Evolutionary conservation across 2,329 filamentous ascomycete species (phyloP).

Genomic region (Hortaea sp.): DNA sequence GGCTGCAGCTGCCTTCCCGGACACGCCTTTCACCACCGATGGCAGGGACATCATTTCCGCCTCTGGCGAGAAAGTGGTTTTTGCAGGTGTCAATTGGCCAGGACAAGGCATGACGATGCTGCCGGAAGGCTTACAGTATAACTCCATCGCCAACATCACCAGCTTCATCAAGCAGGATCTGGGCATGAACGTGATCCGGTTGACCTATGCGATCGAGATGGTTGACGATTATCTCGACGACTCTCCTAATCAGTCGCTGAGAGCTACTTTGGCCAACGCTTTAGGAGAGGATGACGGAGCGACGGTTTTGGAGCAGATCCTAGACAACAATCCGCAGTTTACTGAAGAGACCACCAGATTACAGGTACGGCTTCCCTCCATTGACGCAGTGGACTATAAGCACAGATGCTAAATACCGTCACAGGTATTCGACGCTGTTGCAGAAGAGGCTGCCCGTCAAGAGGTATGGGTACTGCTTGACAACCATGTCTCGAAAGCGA

Average conservation of each 20-base stretch:
- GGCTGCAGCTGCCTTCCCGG: not conserved
- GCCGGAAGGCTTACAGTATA: slow-evolving; percentile 54
- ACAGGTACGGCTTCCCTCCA: too few relatives aligned
- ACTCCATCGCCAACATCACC: slow-evolving; percentile 46
- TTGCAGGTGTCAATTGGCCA: slow-evolving; percentile 53
- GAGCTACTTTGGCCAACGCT: not conserved
- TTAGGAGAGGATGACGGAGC: not conserved
- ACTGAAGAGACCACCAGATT: not conserved
- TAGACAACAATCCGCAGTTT: not conserved
- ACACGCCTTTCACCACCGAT: not conserved
- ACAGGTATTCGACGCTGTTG: too few relatives aligned
- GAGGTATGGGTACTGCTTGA: too few relatives aligned
- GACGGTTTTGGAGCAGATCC: not conserved
- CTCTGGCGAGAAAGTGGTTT: slow-evolving; percentile 27
- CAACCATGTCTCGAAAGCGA: too few relatives aligned
- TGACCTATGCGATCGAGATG: slow-evolving; percentile 56
- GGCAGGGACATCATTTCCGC: slow-evolving; percentile 23
- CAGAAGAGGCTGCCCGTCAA: too few relatives aligned
- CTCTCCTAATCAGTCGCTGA: slow-evolving; percentile 34
- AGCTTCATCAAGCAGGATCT: slow-evolving; percentile 46
- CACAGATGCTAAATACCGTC: too few relatives aligned
- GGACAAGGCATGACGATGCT: slow-evolving; percentile 54
- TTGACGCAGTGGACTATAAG: too few relatives aligned
- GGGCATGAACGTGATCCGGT: slow-evolving; percentile 53
- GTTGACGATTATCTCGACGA: slow-evolving; percentile 35